Base-by-base conservation (phyloP, 2,329 filamentous ascomycete genomes). In the Cadophora sp. region DNA sequence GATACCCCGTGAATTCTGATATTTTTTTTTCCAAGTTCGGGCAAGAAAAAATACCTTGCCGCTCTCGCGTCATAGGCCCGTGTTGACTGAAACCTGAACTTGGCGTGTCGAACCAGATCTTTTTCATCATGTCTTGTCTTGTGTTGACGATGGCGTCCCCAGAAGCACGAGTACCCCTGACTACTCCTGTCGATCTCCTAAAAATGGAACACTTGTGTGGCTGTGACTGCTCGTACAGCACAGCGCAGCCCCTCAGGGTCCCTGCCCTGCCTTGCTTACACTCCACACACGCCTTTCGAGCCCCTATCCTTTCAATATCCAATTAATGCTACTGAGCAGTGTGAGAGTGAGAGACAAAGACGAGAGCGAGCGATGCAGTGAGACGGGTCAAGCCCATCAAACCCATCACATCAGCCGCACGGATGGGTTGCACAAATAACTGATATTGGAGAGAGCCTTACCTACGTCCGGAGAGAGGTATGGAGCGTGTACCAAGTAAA, bases 151-250 rank as follows among this genome's bases (percentile, higher is more conserved):
- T 31, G 51, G 51, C 26, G 43, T 22, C 51, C 51, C 27, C n/a
- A 29, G 27, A 55, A 19, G n/a, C n/a, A n/a, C n/a, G n/a, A n/a
- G 34, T n/a, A 4, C 27, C 51, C 51, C 51, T 55, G 51, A 29
- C 51, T 31, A 31, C 27, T 59, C 56, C 56, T 59, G 56, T 59
- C 43, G 56, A 59, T 59, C 56, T 59, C 31, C 56, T 59, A 59
- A 40, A 59, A 59, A 59, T 59, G 56, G 56, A 58, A 59, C 37
- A 22, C 19, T 22, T 8, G 43, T 59, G 56, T 59, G 56, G 56
- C 56, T 59, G 31, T 59, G 56, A 34, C 37, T 48, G 22, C 34
- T 59, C 56, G 56, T 59, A 59, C 56, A 48, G 43, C 43, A 11
- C 43, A 48, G 43, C 27, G 12, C 29, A 55, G 26, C 27, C 12